These are phyloP conservation scores for Oryza rufipogon DNA, from an alignment of 176 grass and related monocot genomes.

Conservation along the genomic window DNA sequence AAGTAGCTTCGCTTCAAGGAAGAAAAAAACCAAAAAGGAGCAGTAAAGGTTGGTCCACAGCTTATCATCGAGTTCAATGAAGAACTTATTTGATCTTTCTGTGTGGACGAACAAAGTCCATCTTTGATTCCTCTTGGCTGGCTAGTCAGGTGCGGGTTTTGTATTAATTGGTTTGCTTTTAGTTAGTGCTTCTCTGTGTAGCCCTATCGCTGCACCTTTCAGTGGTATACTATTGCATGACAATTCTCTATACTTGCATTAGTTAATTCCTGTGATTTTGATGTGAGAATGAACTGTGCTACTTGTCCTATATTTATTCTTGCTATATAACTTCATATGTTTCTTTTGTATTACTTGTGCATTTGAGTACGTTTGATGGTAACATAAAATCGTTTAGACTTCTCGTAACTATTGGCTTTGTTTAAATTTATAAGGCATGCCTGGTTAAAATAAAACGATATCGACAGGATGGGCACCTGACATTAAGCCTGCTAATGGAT, in stretches of 20 bases:
- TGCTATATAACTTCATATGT: background rate
- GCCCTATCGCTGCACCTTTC: background rate
- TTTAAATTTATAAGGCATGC: background rate
- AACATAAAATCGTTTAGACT: background rate
- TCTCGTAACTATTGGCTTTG: background rate
- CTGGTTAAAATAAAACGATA: too few relatives aligned
- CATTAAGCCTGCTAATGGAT: too few relatives aligned
- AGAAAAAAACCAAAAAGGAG: conserved; percentile 78
- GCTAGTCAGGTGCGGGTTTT: conserved; percentile 8
- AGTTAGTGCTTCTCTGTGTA: background rate
- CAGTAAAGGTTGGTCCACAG: conserved; percentile 9
- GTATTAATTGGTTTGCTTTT: background rate
- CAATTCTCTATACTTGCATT: background rate
- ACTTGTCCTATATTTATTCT: background rate
- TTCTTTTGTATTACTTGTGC: background rate
- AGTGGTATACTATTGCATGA: background rate
- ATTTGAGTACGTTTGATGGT: background rate
- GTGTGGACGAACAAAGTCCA: background rate
- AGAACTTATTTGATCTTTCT: background rate
- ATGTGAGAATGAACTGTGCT: background rate
- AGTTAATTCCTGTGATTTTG: background rate
- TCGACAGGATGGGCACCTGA: background rate
- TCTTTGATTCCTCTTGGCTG: background rate
- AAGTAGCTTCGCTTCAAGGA: conserved; percentile 94
- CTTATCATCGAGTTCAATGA: background rate